phyloP scores from a whole-genome alignment of 208 protist species.

The Willaertia magna region DNA sequence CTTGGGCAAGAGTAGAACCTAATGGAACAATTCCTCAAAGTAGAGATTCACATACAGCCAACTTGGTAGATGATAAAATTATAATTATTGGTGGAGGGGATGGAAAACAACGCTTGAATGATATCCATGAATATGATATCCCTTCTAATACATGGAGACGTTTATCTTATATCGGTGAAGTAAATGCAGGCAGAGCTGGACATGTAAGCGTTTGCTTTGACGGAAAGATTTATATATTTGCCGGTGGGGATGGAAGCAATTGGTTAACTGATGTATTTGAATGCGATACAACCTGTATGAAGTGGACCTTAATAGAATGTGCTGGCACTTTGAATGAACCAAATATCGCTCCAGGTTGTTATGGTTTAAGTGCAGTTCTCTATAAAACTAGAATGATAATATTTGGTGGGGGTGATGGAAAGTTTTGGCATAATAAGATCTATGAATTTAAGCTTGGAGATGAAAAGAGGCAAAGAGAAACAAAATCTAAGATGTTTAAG shows the following conservation, averaged over 20 bases:
- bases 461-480: not conserved
- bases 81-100: constrained; percentile 4
- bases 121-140: not conserved
- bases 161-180: not conserved
- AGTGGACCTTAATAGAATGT: not conserved
- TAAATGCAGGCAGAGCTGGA: not conserved
- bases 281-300: not conserved
- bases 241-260: not conserved
- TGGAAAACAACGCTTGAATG: not conserved
- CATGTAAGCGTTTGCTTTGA: not conserved
- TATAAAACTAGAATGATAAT: not conserved
- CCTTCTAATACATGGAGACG: not conserved
- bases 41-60: not conserved
- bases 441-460: not conserved
- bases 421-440: not conserved
- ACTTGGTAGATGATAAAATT: not conserved
- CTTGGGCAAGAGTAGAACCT: not conserved
- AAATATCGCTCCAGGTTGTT: not conserved
- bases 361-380: not conserved
- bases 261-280: not conserved
- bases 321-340: not conserved
- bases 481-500: not conserved
- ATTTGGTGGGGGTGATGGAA: constrained; percentile 4
- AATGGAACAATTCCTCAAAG: not conserved
- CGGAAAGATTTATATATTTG: not conserved